These are phyloP conservation scores for Warburgia ugandensis DNA, from an alignment of 164 flowering plant species.

Conservation along the genomic window DNA sequence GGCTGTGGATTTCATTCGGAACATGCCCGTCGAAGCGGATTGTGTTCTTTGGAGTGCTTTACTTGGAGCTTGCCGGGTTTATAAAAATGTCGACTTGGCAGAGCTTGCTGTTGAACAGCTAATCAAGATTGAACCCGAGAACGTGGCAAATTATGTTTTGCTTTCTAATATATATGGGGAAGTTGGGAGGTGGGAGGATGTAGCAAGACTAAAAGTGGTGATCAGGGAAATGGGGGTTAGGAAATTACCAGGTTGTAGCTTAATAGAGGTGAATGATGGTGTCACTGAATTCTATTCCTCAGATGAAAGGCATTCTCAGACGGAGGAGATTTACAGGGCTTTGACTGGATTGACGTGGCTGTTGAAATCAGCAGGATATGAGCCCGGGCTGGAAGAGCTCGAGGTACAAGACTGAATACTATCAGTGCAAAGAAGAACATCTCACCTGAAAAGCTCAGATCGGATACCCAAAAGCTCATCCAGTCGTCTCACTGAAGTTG, in stretches of 20 bases:
- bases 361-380: conserved; percentile 30
- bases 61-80: conserved; percentile 53
- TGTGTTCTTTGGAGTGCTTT: conserved; percentile 62
- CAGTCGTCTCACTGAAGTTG: too few relatives aligned
- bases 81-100: conserved; percentile 47
- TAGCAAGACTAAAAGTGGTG: conserved; percentile 46
- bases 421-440: not conserved
- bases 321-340: conserved; percentile 35
- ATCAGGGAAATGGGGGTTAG: conserved; percentile 41
- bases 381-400: conserved; percentile 16
- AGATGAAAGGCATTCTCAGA: conserved; percentile 51
- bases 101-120: conserved; percentile 47
- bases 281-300: conserved; percentile 46
- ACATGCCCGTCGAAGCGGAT: conserved; percentile 70
- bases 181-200: conserved; percentile 43
- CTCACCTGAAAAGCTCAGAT: not conserved
- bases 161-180: conserved; percentile 60
- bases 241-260: conserved; percentile 62
- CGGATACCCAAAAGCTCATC: too few relatives aligned
- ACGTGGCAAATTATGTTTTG: conserved; percentile 55
- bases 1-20: conserved; percentile 43
- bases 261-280: conserved; percentile 43
- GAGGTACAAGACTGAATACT: conserved; percentile 3
- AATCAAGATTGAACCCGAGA: conserved; percentile 47
- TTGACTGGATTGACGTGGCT: conserved; percentile 35